Conservation (phyloP, 2,329 filamentous ascomycete species). For the Cladosporium sp. region DNA sequence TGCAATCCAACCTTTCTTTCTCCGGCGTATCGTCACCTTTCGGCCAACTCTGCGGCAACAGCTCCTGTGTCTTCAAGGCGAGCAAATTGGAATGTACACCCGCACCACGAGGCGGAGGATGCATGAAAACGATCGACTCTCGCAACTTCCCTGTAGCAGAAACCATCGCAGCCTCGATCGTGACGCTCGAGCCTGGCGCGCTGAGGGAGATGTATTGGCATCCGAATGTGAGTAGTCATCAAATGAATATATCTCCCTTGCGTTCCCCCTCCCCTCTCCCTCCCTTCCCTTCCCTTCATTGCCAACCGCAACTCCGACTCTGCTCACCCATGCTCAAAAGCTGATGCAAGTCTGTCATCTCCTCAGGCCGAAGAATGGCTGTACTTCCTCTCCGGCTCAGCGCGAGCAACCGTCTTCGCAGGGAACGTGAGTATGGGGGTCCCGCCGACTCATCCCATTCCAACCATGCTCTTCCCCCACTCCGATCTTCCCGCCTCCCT, state of each 20-base stretch:
- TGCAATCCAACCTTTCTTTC: slow-evolving; percentile 51
- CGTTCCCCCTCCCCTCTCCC: neutral
- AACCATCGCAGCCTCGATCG: slow-evolving; percentile 62
- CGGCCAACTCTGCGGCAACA: slow-evolving; percentile 51
- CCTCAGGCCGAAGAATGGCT: slow-evolving; percentile 63
- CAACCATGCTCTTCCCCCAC: neutral
- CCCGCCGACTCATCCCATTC: neutral
- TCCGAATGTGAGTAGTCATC: slow-evolving; percentile 52
- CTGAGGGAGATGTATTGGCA: slow-evolving; percentile 68
- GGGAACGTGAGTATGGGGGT: slow-evolving; percentile 37
- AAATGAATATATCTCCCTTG: neutral
- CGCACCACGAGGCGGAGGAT: slow-evolving; percentile 55
- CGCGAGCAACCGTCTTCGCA: slow-evolving; percentile 61
- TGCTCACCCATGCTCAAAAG: no score
- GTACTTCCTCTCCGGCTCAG: slow-evolving; percentile 63
- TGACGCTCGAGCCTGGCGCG: slow-evolving; percentile 59
- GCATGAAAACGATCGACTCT: slow-evolving; percentile 58
- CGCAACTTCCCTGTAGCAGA: slow-evolving; percentile 63
- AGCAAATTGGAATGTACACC: slow-evolving; percentile 35
- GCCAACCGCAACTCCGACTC: no score
- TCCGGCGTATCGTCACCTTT: slow-evolving; percentile 47
- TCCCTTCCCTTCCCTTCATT: neutral
- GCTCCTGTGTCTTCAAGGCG: slow-evolving; percentile 61
- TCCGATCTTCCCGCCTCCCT: neutral
- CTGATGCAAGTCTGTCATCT: no score